Evolutionary conservation across 768 basidiomycete species (phyloP), one percentile per base, ranked within the genome.

Genomic region (Pleurotus ostreatus): DNA sequence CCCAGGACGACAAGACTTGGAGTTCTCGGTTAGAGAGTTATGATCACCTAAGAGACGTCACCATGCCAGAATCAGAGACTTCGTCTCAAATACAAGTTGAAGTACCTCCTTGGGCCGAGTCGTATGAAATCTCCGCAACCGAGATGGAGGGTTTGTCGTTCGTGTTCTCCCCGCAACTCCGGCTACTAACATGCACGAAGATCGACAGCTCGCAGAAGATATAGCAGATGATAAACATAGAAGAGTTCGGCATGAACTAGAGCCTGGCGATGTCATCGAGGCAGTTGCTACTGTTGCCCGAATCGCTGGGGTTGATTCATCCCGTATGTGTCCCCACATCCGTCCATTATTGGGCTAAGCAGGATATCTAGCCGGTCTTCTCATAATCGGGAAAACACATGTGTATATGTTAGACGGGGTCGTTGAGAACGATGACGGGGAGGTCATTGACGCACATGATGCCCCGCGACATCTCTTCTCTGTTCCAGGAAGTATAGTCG

Each of bases 351-450:
- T n/a, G n/a, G n/a, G n/a, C 30, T 40, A 11, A 25, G 13, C 15
- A 18, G n/a, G 26, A 16, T 62, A 89, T 15, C 9, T 34, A 49
- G 93, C 94, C 56, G 94, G 95, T 0, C 76, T 97, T 6, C 75
- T 98, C 22, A 94, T 98, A 49, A 81, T 94, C 13, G 95, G 94
- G 11, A 81, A 80, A 45, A 86, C 84, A 1, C 90, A 94, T 63
- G 68, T 97, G 5, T 98, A 97, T 62, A 89, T 97, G 78, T 70
- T 96, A 13, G 94, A 98, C 61, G 93, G 93, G 1, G 74, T 97
- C 11, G 87, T 94, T 4, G 89, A 94, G 67, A 86, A 84, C 55
- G 84, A 88, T n/a, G 83, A 85, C 26, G 93, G 92, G 0, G 93
- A 94, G 65, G 83, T 97, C 25, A 87, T 97, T 43, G 91, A 94